Evolutionary conservation across 495 filamentous ascomycete genomes (phyloP), one percentile per base, ranked within the genome.

Genomic region (Xylaria scruposa): DNA sequence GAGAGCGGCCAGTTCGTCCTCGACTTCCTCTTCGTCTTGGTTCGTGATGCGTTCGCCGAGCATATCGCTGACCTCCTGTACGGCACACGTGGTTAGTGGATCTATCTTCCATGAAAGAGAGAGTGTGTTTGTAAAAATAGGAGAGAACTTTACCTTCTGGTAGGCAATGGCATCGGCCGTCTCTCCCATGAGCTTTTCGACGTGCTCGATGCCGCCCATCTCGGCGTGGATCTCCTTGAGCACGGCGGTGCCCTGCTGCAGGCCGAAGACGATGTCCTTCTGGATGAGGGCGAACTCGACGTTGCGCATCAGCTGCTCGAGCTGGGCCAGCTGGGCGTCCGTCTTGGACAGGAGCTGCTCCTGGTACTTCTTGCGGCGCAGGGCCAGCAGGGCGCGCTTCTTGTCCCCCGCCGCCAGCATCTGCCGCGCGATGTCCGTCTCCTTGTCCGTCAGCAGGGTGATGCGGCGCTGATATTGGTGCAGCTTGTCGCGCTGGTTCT

Each of bases 331-430:
- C 81, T 98, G 96, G 9, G 87, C 87, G 81, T 98, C 97, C 8
- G 97, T 98, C 80, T 97, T 96, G 61, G 88, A 85, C 29, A 99
- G 89, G 10, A 99, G 87, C 7, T 92, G 90, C 79, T 98, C 94
- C 79, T 99, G 97, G 85, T 97, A 99, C 80, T 98, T 99, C 81
- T 97, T 97, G 66, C 94, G 90, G 56, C 96, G 93, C 47, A 99
- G 87, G 0, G 97, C 97, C 8, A 99, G 89, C 24, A 97, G 87
- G 0, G 96, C 96, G 62, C 91, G 89, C 75, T 87, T 83, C 77
- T 92, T 93, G 82, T 98, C 92, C 78, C 90, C 88, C 49, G 86
- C 84, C 1, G 85, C 82, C 10, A 99, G 89, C 80, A 95, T 92
- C 83, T 94, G 86, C 66, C 88, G 87, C n/a, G 96, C 96, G 73